Evolutionary conservation across 305 asterid genomes (phyloP).

Genomic region (Galium porrigens): DNA sequence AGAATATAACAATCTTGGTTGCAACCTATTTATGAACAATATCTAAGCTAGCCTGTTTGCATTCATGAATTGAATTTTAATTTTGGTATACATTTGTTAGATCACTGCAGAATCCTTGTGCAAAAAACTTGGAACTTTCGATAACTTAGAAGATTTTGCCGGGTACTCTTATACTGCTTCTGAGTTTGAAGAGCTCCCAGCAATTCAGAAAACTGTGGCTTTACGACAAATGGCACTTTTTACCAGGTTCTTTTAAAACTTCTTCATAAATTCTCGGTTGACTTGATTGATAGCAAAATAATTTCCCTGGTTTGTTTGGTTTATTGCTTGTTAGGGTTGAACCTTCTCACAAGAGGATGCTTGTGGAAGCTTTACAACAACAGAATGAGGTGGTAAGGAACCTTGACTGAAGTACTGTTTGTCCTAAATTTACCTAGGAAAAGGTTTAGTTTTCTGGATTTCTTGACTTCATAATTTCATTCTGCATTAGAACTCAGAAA

Average conservation of each 20-base stretch:
- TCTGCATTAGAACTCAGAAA: not conserved
- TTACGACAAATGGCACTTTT: conserved; percentile 80
- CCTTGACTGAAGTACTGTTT: not conserved
- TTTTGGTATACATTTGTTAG: conserved; percentile 27
- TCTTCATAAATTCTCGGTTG: not conserved
- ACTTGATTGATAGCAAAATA: not conserved
- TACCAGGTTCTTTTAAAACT: conserved; percentile 37
- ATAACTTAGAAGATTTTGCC: conserved; percentile 63
- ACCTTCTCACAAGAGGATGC: conserved; percentile 98
- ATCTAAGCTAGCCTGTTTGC: conserved; percentile 11
- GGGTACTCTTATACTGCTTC: conserved; percentile 91
- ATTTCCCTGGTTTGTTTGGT: conserved; percentile 10
- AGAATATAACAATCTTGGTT: conserved; percentile 11
- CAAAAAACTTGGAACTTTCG: conserved; percentile 71
- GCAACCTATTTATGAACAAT: conserved; percentile 5
- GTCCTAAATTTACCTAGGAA: conserved; percentile 2
- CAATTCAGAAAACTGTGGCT: conserved; percentile 70
- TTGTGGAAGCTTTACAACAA: conserved; percentile 87
- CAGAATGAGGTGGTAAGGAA: conserved; percentile 87
- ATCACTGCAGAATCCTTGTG: conserved; percentile 90
- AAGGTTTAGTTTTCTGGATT: not conserved
- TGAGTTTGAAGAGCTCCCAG: conserved; percentile 87
- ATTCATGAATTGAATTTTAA: conserved; percentile 13
- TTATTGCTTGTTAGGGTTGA: conserved; percentile 56
- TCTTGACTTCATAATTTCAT: not conserved